A percentile compares a stretch with the other conserved stretches of the same genome.
phyloP scores from a whole-genome alignment of 768 basidiomycete genomes.

The Amanita molliuscula region DNA sequence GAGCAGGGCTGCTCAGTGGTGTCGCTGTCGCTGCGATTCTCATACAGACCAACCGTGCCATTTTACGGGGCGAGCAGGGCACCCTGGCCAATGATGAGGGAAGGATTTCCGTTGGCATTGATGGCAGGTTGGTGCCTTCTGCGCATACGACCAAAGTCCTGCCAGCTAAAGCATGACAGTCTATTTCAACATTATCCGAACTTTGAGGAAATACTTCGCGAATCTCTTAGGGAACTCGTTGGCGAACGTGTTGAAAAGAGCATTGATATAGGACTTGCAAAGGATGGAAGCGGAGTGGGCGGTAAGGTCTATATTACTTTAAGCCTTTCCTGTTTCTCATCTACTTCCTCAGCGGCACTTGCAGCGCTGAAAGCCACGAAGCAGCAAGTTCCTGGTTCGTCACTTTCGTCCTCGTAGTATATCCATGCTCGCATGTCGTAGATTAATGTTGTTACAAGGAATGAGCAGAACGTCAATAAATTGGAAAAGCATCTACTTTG shows the following conservation, averaged over 20 bases:
- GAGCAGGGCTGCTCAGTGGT: conserved; percentile 78
- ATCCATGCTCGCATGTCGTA: background rate
- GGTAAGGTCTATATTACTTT: conserved; percentile 43
- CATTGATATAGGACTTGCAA: conserved; percentile 85
- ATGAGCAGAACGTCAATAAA: background rate
- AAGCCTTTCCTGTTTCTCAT: conserved; percentile 5
- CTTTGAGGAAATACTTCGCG: conserved; percentile 67
- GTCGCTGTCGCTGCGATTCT: conserved; percentile 82
- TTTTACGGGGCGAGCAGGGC: conserved; percentile 31
- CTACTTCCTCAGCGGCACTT: conserved; percentile 59
- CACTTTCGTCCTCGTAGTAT: background rate
- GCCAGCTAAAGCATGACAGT: conserved; percentile 26
- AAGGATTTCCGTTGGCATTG: conserved; percentile 76
- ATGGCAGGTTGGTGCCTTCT: conserved; percentile 59
- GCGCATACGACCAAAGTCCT: conserved; percentile 9
- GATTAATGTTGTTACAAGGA: background rate
- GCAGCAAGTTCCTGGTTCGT: background rate
- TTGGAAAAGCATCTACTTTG: background rate
- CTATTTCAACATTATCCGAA: conserved; percentile 88
- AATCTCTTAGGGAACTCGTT: conserved; percentile 64
- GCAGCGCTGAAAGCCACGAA: conserved; percentile 80
- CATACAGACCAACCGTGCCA: conserved; percentile 67
- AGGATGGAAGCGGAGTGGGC: conserved; percentile 96
- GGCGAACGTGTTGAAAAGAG: conserved; percentile 73
- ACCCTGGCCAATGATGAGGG: conserved; percentile 23